Percentiles rank a stretch among this genome's conserved stretches.
Evolutionary conservation across 257 asterid genomes (phyloP).

Genomic region (Ophiorrhiza pumila): DNA sequence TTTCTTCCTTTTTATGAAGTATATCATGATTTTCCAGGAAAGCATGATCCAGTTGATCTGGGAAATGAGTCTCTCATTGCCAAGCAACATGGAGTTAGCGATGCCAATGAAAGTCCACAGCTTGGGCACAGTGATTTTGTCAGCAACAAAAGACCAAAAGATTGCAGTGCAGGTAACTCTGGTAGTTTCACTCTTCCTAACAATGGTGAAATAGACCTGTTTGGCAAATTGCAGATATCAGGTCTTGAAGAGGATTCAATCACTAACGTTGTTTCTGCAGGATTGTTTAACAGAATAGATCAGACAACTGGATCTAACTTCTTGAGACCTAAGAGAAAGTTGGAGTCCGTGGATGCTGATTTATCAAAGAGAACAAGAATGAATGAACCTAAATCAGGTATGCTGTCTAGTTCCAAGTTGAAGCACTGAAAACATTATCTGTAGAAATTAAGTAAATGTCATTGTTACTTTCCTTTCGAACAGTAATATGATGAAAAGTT

Average conservation of each 20-base stretch:
- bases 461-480: not conserved
- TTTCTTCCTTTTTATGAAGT: not conserved
- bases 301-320: conserved; percentile 9
- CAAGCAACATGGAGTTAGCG: conserved; percentile 8
- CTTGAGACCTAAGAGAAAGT: conserved; percentile 46
- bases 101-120: conserved; percentile 29
- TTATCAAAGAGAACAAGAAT: conserved; percentile 43
- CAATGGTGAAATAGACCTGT: not conserved
- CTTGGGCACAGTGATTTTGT: conserved; percentile 19
- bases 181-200: not conserved
- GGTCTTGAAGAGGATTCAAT: not conserved
- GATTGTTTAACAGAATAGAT: conserved; percentile 19
- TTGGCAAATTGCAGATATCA: not conserved
- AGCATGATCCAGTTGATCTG: conserved; percentile 25
- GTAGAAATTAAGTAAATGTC: not conserved
- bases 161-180: conserved; percentile 34
- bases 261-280: conserved; percentile 9
- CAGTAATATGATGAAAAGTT: not conserved
- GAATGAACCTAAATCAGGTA: conserved; percentile 33
- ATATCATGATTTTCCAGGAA: conserved; percentile 35
- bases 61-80: conserved; percentile 15
- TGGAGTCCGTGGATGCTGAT: conserved; percentile 29
- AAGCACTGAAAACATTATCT: not conserved
- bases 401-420: not conserved
- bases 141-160: conserved; percentile 24